Base-by-base conservation (phyloP, 2,329 filamentous ascomycete species). In the Triangularia setosa region DNA sequence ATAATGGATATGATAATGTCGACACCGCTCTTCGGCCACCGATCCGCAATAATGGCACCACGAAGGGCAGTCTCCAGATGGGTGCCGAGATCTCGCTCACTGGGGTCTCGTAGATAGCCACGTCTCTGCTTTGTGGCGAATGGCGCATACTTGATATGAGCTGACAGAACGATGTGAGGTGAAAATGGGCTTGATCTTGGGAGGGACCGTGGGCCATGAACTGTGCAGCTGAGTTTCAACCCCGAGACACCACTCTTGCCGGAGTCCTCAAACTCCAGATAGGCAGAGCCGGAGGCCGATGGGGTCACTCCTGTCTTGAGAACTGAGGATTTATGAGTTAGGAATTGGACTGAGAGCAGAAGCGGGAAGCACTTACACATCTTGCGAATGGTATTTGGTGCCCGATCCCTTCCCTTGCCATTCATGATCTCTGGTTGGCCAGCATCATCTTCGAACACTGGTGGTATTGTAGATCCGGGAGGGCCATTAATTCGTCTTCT, bases 21-120 rank as follows among this genome's bases (percentile, higher is more conserved):
- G n/a, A 97, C 89, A 54, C 92, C 93, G 75, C 92, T 97, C 81
- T 99, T 99, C n/a, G 95, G 95, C 92, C 94, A 99, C 64, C 94
- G 84, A 75, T 97, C 93, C 14, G 92, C 93, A 73, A 98, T 94
- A 59, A 98, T 88, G 7, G 92, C 91, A 0, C 94, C 94, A 33
- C 93, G 86, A 59, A 99, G 82, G 25, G 95, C 93, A 16, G 92
- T 94, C 77, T 98, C 93, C 2, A 99, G 81, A 75, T 98, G 94
- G 11, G 93, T 90, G 12, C 92, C 92, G 1, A 99, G 83, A 74
- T 99, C 95, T 59, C 93, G 86, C 79, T 99, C 95, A 67, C 85
- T 89, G 16, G 89, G 83, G 75, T 98, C 94, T 56, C 93, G 88
- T 23, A 97, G 80, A 75, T 97, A 97, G 12, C 93, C 92, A 74